Conservation (phyloP, 345 rosid genomes). For the Toxicodendron radicans region DNA sequence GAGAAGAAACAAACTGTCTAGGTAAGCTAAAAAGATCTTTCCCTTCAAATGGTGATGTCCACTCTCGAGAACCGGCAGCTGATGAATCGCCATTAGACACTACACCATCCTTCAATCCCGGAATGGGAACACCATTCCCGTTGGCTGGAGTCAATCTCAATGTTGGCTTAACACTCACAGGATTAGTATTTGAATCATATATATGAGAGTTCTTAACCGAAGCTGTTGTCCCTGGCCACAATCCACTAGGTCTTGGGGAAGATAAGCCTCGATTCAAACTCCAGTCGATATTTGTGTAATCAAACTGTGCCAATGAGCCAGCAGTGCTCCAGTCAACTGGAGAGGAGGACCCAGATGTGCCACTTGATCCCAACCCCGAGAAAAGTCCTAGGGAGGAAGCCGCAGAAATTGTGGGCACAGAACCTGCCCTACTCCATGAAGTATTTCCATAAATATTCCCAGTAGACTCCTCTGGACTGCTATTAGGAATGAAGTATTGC, state of each 20-base stretch:
- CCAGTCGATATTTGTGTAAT: slow-evolving; percentile 81
- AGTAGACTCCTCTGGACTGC: slow-evolving; percentile 45
- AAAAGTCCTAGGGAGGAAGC: slow-evolving; percentile 82
- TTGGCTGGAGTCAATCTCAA: slow-evolving; percentile 38
- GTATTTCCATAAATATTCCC: slow-evolving; percentile 50
- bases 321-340: slow-evolving; percentile 75
- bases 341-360: slow-evolving; percentile 59
- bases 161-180: slow-evolving; percentile 39
- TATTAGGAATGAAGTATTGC: slow-evolving; percentile 46
- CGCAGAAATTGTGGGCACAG: slow-evolving; percentile 60
- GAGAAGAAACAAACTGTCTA: slow-evolving; percentile 78
- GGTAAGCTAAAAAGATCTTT: slow-evolving; percentile 87
- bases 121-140: slow-evolving; percentile 37
- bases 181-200: slow-evolving; percentile 40
- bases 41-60: slow-evolving; percentile 94
- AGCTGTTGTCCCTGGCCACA: slow-evolving; percentile 43
- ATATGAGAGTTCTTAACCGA: slow-evolving; percentile 31
- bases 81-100: slow-evolving; percentile 39
- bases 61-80: slow-evolving; percentile 52
- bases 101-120: slow-evolving; percentile 46
- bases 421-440: slow-evolving; percentile 47
- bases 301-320: slow-evolving; percentile 51
- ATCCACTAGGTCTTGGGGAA: slow-evolving; percentile 40
- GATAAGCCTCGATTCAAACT: slow-evolving; percentile 57
- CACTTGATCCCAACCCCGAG: slow-evolving; percentile 59